Percentiles rank a stretch among this genome's conserved stretches.
Conservation (phyloP, 371 early-diverging fungal species). For the Actinomortierella wolfii region DNA sequence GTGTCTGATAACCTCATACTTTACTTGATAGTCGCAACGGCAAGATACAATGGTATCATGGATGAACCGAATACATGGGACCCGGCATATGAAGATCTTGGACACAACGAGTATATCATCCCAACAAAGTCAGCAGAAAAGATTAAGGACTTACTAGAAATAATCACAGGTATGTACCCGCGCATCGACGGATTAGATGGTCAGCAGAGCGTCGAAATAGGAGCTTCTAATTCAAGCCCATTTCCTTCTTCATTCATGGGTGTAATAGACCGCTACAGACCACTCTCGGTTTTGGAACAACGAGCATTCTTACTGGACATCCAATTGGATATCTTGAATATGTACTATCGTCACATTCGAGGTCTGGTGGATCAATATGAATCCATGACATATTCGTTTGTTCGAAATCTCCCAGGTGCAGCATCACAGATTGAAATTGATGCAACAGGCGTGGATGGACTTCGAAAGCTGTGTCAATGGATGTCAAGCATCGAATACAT, state of each 20-base stretch:
- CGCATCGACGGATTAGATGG: not conserved
- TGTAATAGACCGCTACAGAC: conserved; percentile 33
- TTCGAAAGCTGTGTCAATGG: conserved; percentile 39
- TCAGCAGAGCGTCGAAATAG: not conserved
- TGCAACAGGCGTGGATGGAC: conserved; percentile 29
- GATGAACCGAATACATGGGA: conserved; percentile 67
- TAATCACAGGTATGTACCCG: conserved; percentile 58
- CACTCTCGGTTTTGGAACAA: conserved; percentile 33
- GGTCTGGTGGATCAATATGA: conserved; percentile 38
- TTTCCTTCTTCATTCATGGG: not conserved
- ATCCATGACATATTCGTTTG: conserved; percentile 38
- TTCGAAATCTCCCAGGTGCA: conserved; percentile 35
- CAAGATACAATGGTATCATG: conserved; percentile 65
- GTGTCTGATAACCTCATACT: not conserved
- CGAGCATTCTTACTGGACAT: conserved; percentile 37
- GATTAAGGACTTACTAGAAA: conserved; percentile 61
- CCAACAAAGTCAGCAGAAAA: conserved; percentile 64
- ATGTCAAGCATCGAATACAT: conserved; percentile 49
- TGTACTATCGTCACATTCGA: conserved; percentile 32
- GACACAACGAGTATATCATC: conserved; percentile 48
- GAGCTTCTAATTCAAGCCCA: not conserved
- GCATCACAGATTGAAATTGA: conserved; percentile 26
- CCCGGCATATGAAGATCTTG: conserved; percentile 50
- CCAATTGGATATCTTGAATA: conserved; percentile 31
- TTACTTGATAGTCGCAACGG: conserved; percentile 54